These are phyloP conservation scores for Rhodotorula sp. DNA, from an alignment of 1,284 basidiomycete genomes.

Conservation along the genomic window DNA sequence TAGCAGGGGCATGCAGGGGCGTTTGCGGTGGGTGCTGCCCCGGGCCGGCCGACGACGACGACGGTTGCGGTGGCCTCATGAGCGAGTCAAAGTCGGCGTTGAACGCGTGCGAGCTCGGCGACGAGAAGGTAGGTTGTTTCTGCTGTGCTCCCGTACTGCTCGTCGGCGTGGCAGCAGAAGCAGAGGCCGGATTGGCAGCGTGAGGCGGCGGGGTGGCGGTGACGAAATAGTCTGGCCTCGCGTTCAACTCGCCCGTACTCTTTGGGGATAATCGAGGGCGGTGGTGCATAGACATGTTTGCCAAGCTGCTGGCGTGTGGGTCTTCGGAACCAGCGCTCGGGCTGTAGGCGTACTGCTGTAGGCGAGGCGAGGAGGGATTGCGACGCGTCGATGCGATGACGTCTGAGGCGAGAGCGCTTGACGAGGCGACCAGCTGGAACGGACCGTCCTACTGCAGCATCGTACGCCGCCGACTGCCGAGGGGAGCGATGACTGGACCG, in stretches of 20 bases:
- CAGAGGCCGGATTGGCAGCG: not conserved
- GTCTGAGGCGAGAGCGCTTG: no score
- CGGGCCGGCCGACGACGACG: no score
- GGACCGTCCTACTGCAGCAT: no score
- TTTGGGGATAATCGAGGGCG: conserved; percentile 12
- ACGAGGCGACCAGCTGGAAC: no score
- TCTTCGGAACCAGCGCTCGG: no score
- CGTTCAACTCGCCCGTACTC: not conserved
- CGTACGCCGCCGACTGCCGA: no score
- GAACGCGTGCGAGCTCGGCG: conserved; percentile 22
- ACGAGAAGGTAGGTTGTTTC: conserved; percentile 3
- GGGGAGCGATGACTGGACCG: no score
- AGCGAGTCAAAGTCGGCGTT: conserved; percentile 21
- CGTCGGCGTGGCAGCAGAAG: not conserved
- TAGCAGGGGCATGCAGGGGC: conserved; percentile 7
- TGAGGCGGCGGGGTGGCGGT: conserved; percentile 6
- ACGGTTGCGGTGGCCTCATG: conserved; percentile 3
- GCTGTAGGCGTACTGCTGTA: no score
- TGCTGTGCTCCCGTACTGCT: not conserved
- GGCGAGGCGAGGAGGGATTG: no score
- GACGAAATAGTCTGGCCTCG: conserved; percentile 10
- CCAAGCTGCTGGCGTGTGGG: no score
- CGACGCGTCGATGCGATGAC: no score
- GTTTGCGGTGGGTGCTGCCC: not conserved
- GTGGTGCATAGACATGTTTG: not conserved